Evolutionary conservation across 148 eudicot genomes (phyloP).

Genomic region (Diospyros kaki): DNA sequence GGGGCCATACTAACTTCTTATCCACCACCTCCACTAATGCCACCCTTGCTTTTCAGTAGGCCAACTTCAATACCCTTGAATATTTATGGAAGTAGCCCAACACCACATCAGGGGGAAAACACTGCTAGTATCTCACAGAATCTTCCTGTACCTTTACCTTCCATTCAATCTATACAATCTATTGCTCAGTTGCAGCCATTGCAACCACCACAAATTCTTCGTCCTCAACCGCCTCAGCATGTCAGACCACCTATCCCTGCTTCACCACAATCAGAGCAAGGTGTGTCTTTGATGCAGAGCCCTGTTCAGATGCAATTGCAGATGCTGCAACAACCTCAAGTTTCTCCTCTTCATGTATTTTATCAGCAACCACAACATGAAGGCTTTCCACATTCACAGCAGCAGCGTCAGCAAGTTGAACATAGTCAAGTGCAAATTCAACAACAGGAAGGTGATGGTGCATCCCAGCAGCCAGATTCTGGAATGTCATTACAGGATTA

Average conservation of each 20-base stretch:
- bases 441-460: constrained; percentile 36
- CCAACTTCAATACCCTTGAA: constrained; percentile 43
- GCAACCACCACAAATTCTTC: constrained; percentile 90
- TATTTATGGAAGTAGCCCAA: constrained; percentile 43
- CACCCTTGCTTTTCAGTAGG: constrained; percentile 55
- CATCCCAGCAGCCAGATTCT: constrained; percentile 52
- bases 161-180: constrained; percentile 54
- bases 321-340: constrained; percentile 62
- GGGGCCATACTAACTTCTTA: constrained; percentile 35
- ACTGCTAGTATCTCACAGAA: constrained; percentile 41
- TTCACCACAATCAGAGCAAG: constrained; percentile 54
- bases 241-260: constrained; percentile 54
- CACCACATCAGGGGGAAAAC: constrained; percentile 52
- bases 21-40: constrained; percentile 42
- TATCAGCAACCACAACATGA: constrained; percentile 63
- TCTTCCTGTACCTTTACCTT: constrained; percentile 41
- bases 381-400: constrained; percentile 36
- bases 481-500: constrained; percentile 71
- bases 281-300: constrained; percentile 42
- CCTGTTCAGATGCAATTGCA: constrained; percentile 60
- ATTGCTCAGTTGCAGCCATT: constrained; percentile 73
- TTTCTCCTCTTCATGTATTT: constrained; percentile 55
- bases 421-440: constrained; percentile 26
- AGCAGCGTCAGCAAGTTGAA: constrained; percentile 43
- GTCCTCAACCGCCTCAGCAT: constrained; percentile 70